A percentile compares a stretch with the other conserved stretches of the same genome.
phyloP scores from a whole-genome alignment of 345 rosid genomes.

The Trapa bicornis region DNA sequence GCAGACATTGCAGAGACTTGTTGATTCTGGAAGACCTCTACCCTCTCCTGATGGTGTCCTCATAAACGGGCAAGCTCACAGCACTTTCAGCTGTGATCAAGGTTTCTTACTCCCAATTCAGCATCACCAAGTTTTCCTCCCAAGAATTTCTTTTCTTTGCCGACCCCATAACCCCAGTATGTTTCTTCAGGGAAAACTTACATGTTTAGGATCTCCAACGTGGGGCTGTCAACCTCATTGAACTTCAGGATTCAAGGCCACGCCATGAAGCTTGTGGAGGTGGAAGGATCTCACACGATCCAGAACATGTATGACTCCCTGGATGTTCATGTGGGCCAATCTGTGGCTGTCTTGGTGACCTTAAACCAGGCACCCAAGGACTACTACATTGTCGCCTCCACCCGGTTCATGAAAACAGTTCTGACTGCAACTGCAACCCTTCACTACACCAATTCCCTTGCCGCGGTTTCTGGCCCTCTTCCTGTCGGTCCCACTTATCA shows the following conservation, averaged over 20 bases:
- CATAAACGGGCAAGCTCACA: slow-evolving; percentile 26
- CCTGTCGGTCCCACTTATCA: slow-evolving; percentile 64
- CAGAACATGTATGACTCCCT: slow-evolving; percentile 55
- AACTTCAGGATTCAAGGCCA: slow-evolving; percentile 85
- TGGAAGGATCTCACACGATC: slow-evolving; percentile 78
- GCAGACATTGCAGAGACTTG: slow-evolving; percentile 33
- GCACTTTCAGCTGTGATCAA: slow-evolving; percentile 24
- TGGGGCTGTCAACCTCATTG: slow-evolving; percentile 55
- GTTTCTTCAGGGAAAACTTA: slow-evolving; percentile 47
- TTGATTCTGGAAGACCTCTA: slow-evolving; percentile 66
- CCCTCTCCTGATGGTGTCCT: slow-evolving; percentile 41
- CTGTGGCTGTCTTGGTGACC: slow-evolving; percentile 45
- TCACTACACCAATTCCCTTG: slow-evolving; percentile 46
- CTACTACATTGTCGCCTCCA: slow-evolving; percentile 68
- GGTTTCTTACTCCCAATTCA: slow-evolving; percentile 5
- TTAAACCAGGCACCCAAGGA: slow-evolving; percentile 29
- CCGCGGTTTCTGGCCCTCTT: slow-evolving; percentile 33
- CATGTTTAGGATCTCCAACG: slow-evolving; percentile 62
- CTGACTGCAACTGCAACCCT: slow-evolving; percentile 49
- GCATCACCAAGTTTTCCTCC: not conserved
- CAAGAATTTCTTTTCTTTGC: not conserved
- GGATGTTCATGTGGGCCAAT: slow-evolving; percentile 78
- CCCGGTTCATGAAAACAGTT: slow-evolving; percentile 51
- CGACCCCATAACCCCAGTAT: not conserved
- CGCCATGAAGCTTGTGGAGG: slow-evolving; percentile 57